phyloP scores from a whole-genome alignment of 2,329 filamentous ascomycete species.

The Botrytis aclada region DNA sequence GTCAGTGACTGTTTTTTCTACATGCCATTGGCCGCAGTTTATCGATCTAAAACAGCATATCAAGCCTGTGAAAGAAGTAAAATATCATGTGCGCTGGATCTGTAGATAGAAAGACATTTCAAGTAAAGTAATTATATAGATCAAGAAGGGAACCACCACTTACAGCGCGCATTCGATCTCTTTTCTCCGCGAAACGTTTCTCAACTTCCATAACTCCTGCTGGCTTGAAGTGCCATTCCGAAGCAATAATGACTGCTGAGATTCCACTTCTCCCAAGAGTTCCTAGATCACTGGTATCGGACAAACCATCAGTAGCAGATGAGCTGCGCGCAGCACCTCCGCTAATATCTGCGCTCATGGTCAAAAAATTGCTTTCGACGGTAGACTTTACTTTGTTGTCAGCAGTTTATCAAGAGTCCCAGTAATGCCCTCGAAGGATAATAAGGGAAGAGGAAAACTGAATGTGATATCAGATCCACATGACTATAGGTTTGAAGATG shows the following conservation, averaged over 20 bases:
- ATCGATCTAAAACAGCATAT: neutral
- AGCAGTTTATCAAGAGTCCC: neutral
- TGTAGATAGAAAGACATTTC: neutral
- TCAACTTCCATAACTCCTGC: conserved; percentile 26
- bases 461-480: neutral
- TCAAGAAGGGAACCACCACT: neutral
- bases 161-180: conserved; percentile 3
- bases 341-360: neutral
- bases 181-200: conserved; percentile 22
- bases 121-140: neutral
- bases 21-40: neutral
- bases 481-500: neutral
- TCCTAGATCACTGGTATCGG: neutral
- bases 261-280: neutral
- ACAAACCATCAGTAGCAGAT: neutral
- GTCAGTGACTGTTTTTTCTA: neutral
- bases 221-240: conserved; percentile 30
- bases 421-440: neutral
- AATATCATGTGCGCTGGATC: neutral
- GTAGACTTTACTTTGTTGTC: neutral
- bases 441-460: neutral
- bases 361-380: neutral
- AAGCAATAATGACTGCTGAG: conserved; percentile 21
- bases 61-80: no score
- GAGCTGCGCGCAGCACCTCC: neutral